Conservation (phyloP, 768 basidiomycete species). For the Termitomyces sp. region DNA sequence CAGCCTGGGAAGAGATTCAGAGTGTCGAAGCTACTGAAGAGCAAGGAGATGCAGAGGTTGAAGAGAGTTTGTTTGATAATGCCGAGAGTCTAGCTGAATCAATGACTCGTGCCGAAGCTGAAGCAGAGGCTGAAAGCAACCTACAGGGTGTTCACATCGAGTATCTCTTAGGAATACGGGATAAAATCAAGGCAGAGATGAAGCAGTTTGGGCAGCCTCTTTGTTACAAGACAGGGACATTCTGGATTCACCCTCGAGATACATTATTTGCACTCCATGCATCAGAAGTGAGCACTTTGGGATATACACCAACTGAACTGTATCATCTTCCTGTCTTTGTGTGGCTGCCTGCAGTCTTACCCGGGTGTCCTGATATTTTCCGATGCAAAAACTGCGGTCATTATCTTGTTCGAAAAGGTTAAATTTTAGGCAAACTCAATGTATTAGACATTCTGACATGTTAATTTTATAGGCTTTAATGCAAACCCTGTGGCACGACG, state of each 20-base stretch:
- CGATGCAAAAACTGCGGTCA: background rate
- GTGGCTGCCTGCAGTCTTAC: background rate
- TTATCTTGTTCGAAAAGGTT: slow-evolving; percentile 1
- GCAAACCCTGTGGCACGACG: background rate
- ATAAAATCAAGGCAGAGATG: background rate
- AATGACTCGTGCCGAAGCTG: background rate
- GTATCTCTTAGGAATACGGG: background rate
- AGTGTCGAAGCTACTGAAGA: background rate
- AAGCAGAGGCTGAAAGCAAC: background rate
- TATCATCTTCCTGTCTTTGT: slow-evolving; percentile 4
- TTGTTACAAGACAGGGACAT: background rate
- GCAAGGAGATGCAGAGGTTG: background rate
- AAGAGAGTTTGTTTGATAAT: slow-evolving; percentile 1
- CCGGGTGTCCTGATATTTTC: background rate
- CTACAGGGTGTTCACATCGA: background rate
- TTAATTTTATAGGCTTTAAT: background rate
- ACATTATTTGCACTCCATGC: background rate
- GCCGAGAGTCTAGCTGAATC: background rate
- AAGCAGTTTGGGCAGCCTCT: background rate
- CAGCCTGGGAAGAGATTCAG: background rate
- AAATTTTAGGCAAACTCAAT: background rate
- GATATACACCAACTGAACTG: background rate
- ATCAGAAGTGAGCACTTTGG: background rate
- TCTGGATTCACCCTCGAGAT: background rate
- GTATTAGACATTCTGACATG: background rate